Evolutionary conservation across 352 stramenopile genomes (phyloP), one percentile per base, ranked within the genome.

Genomic region (Globisporangium perplexum): DNA sequence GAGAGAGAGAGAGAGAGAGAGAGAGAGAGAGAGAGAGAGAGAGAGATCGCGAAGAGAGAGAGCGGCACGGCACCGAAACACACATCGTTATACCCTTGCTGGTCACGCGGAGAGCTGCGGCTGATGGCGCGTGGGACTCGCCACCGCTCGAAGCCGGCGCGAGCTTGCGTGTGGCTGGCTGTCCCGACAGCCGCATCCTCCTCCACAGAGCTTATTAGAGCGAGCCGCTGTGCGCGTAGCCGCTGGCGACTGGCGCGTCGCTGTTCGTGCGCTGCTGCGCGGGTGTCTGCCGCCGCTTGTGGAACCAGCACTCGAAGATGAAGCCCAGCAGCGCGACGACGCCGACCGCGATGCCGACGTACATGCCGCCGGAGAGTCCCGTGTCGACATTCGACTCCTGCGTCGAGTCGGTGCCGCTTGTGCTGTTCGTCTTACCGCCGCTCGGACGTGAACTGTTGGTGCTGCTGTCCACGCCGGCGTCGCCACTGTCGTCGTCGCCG

Each of bases 321-420:
- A 94, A 94, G 26, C 81, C 83, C 1, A 68, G 51, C 17, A 86
- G 10, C 3, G 83, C 83, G 33, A 91, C 62, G 17, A 71, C 67
- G 12, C 68, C 81, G n/a, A 94, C 79, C 26, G 66, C 73, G 47
- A 90, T 86, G 36, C 58, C 83, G 49, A 90, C 76, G 52, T 87
- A 72, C 42, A 89, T 55, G n/a, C 80, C 78, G 38, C 77, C 67
- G 4, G 79, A 76, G 3, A 94, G 72, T n/a, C 83, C 83, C 2
- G 83, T 73, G 3, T 42, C 49, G 1, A 60, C 8, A 43, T 83
- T 68, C 22, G 59, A 53, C 45, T 86, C 68, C 63, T 93, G 76
- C 1, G 72, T 85, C n/a, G 65, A 72, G 42, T 69, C 26, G 22
- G 33, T 31, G 39, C 42, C 43, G 39, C 39, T 24, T 48, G 39